phyloP scores from a whole-genome alignment of 2,329 filamentous ascomycete species.

The Exophiala bonariae region DNA sequence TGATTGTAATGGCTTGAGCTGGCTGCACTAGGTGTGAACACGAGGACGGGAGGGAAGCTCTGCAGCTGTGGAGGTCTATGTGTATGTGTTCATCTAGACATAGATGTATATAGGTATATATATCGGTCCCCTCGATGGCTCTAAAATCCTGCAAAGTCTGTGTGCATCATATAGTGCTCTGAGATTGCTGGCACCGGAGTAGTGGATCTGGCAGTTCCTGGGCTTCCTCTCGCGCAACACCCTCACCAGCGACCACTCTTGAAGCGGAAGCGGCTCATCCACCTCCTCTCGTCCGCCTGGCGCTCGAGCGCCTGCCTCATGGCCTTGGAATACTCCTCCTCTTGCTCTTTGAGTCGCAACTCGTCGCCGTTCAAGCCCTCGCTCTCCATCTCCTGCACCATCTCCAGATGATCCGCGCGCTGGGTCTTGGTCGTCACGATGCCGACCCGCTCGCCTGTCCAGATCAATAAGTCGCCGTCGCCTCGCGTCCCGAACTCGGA shows the following conservation, averaged over 20 bases:
- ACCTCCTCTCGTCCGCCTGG: conserved; percentile 77
- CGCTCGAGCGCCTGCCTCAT: conserved; percentile 75
- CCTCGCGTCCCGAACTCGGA: conserved; percentile 55
- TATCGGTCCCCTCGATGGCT: no score
- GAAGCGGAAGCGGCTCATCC: conserved; percentile 67
- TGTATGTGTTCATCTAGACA: no score
- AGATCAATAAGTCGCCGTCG: conserved; percentile 81
- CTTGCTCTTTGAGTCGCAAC: conserved; percentile 40
- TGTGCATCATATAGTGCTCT: no score
- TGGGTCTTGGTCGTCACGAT: conserved; percentile 45
- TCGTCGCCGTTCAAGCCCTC: conserved; percentile 33
- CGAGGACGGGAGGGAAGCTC: no score
- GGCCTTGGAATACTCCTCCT: conserved; percentile 63
- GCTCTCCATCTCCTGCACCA: conserved; percentile 43
- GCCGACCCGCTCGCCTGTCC: conserved; percentile 84
- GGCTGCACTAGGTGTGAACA: no score
- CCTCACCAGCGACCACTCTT: conserved; percentile 12
- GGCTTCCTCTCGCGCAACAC: no score
- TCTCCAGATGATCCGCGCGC: conserved; percentile 35
- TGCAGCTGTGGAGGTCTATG: no score
- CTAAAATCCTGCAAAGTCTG: no score
- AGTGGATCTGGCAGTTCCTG: no score
- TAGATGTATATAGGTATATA: no score
- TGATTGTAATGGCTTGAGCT: no score
- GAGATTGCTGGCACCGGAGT: no score